Evolutionary conservation across 495 filamentous ascomycete species (phyloP).

Genomic region (Niebla homalea): DNA sequence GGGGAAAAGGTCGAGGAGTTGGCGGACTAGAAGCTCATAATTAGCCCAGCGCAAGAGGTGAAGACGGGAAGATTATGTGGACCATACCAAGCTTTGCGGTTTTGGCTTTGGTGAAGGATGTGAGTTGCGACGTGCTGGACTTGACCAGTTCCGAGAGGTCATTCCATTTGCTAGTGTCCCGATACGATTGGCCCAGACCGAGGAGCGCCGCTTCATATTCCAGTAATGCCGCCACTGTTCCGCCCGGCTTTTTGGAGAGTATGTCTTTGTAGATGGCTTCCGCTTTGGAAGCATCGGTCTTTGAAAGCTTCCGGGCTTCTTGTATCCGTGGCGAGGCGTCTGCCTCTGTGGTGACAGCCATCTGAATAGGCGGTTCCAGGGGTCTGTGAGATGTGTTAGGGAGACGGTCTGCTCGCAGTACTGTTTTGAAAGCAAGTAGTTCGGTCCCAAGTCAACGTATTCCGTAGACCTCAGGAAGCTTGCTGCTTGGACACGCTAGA

Average conservation of each 20-base stretch:
- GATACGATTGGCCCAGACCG: constrained; percentile 79
- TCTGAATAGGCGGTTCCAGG: constrained; percentile 19
- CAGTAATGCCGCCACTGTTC: constrained; percentile 68
- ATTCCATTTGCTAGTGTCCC: constrained; percentile 74
- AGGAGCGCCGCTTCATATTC: constrained; percentile 80
- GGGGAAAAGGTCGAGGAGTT: constrained; percentile 90
- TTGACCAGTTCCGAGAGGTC: constrained; percentile 87
- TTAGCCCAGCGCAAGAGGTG: background rate
- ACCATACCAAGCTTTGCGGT: constrained; percentile 87
- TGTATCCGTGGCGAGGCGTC: constrained; percentile 41
- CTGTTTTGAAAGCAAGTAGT: too few relatives aligned
- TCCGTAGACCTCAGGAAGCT: too few relatives aligned
- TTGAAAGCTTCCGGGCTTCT: constrained; percentile 74
- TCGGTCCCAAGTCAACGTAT: too few relatives aligned
- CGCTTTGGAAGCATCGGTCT: constrained; percentile 65
- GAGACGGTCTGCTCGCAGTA: too few relatives aligned
- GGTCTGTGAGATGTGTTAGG: background rate
- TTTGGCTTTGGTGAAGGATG: constrained; percentile 96
- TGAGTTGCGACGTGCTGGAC: constrained; percentile 77
- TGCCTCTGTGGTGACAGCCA: background rate
- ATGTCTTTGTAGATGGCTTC: constrained; percentile 77
- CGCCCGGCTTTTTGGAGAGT: constrained; percentile 68
- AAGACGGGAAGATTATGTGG: background rate
- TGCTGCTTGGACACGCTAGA: too few relatives aligned
- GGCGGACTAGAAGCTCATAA: constrained; percentile 56